Percentiles rank a stretch among this genome's conserved stretches.
phyloP scores from a whole-genome alignment of 208 protist genomes.

The Trypanosoma caninum region DNA sequence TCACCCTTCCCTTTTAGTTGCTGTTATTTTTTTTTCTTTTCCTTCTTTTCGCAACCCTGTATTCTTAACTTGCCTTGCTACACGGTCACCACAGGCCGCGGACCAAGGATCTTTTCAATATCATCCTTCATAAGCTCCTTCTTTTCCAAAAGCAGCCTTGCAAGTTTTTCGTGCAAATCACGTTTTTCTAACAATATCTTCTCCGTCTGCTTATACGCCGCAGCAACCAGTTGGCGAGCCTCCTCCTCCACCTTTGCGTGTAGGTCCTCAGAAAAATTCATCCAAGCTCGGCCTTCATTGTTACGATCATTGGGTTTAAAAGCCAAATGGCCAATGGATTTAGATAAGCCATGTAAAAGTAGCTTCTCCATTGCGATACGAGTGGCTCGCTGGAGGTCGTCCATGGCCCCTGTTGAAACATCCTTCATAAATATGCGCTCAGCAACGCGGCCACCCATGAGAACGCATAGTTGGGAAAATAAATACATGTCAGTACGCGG shows the following conservation, averaged over 20 bases:
- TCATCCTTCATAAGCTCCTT: constrained; percentile 83
- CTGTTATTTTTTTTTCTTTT: neutral
- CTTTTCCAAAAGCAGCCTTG: constrained; percentile 75
- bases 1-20: too few relatives aligned
- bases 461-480: constrained; percentile 87
- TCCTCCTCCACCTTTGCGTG: constrained; percentile 86
- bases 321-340: constrained; percentile 76
- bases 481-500: constrained; percentile 83
- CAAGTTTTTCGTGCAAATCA: constrained; percentile 66
- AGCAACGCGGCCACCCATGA: constrained; percentile 87
- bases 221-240: constrained; percentile 64
- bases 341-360: constrained; percentile 88
- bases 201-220: constrained; percentile 68
- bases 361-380: constrained; percentile 86
- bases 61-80: neutral
- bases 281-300: constrained; percentile 87
- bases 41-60: neutral
- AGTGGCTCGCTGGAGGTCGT: constrained; percentile 90
- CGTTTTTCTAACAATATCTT: constrained; percentile 66
- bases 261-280: constrained; percentile 86
- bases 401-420: constrained; percentile 90
- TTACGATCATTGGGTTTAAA: constrained; percentile 88
- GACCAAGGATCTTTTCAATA: constrained; percentile 74
- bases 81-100: constrained; percentile 30
- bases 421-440: constrained; percentile 85